Evolutionary conservation across 176 grass and related monocot genomes (phyloP), one percentile per base, ranked within the genome.

Genomic region (Oryza punctata): DNA sequence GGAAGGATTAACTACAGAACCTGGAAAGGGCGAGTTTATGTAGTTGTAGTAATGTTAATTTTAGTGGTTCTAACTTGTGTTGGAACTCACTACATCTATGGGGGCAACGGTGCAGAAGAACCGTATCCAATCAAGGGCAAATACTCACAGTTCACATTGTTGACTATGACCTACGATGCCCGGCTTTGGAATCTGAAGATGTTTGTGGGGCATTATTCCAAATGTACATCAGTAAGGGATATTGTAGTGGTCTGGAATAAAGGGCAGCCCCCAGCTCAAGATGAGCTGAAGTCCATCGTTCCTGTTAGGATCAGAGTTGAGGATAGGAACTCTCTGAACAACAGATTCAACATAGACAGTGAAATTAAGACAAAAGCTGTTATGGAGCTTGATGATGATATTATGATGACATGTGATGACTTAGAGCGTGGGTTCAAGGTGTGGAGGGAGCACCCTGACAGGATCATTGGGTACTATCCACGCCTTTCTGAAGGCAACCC

Each of bases 371-470:
- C 91, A 30, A 77, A 69, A 69, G 93, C 91, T 79, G 89, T 98
- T 79, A 86, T 98, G 68, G 93, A 95, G 76, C 91, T 98, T n/a
- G 96, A 98, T 88, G 96, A 98, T 87, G 96, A 98, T 83, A 98
- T 98, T 83, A 95, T 95, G 82, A 95, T 98, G 93, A 57, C 91
- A 70, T 98, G 96, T 77, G 93, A 95, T 77, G 96, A 98, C 72
- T 78, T 95, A 63, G 96, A 98, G 85, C 92, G 91, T 54, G 96
- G 96, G 41, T 98, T 98, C 77, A 95, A 87, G 88, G 85, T 98
- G 29, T 98, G 96, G 96, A 87, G 93, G 60, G 89, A 90, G 50
- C 81, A 80, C 59, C 91, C 93, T 13, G 80, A 95, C 10, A 85
- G 79, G 40, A 95, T 98, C 63, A 83, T 95, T 2, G 96, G 96